Conservation (phyloP, 2,329 filamentous ascomycete species). For the Stachybotrys chlorohalonatus region DNA sequence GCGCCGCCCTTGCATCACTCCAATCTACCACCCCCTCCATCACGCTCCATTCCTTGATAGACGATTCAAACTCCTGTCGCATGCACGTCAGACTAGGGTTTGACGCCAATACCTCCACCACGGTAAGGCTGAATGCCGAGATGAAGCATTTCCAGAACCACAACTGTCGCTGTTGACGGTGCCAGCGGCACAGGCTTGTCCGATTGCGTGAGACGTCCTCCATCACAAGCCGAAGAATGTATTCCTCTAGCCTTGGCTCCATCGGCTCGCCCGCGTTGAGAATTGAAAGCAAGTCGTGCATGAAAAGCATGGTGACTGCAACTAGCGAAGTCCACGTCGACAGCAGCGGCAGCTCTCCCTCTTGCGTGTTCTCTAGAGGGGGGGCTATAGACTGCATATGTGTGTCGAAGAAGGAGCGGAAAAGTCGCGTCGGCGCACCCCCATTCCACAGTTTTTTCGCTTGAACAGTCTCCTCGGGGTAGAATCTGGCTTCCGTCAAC, state of each 20-base stretch:
- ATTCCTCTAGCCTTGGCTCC: constrained; percentile 4
- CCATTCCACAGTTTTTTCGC: background rate
- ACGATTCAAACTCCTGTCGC: background rate
- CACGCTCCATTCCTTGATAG: constrained; percentile 7
- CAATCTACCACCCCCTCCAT: background rate
- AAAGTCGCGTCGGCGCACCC: background rate
- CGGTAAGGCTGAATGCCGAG: constrained; percentile 8
- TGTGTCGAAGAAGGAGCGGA: background rate
- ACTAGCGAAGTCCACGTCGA: constrained; percentile 9
- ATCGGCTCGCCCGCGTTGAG: constrained; percentile 11
- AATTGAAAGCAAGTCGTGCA: constrained; percentile 5
- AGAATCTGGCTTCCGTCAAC: background rate
- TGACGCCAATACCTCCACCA: background rate
- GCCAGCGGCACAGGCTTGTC: constrained; percentile 1
- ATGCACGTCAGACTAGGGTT: background rate
- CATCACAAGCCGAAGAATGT: constrained; percentile 5
- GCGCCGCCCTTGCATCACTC: constrained; percentile 1
- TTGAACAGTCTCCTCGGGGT: background rate
- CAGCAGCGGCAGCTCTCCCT: background rate
- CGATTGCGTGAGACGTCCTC: background rate
- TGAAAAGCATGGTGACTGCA: constrained; percentile 5
- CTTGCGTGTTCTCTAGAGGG: background rate
- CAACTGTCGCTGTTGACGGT: background rate
- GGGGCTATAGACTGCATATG: background rate
- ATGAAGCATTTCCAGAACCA: constrained; percentile 13